phyloP scores from a whole-genome alignment of 495 filamentous ascomycete species.

The Aspergillus sparsus region DNA sequence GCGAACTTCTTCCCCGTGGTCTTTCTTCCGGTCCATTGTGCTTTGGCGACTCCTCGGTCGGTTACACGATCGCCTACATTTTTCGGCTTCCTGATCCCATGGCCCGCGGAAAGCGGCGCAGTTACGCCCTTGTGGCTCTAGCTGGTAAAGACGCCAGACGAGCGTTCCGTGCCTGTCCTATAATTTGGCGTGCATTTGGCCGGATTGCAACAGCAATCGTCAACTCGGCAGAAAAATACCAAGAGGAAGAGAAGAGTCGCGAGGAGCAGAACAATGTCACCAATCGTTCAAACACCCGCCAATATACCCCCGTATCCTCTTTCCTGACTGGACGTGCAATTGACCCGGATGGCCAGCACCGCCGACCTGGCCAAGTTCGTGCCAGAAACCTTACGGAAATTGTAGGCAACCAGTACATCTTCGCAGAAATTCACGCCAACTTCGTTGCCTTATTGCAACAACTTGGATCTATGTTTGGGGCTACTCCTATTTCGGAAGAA shows the following conservation, averaged over 20 bases:
- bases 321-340: constrained; percentile 63
- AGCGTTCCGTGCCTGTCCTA: constrained; percentile 72
- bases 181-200: constrained; percentile 74
- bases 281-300: constrained; percentile 29
- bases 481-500: constrained; percentile 46
- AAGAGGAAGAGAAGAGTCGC: constrained; percentile 48
- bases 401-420: constrained; percentile 82
- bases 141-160: constrained; percentile 67
- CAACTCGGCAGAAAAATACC: constrained; percentile 57
- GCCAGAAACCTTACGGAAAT: constrained; percentile 82
- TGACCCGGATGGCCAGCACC: constrained; percentile 58
- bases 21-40: constrained; percentile 76
- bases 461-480: constrained; percentile 56
- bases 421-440: constrained; percentile 78
- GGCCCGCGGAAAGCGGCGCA: constrained; percentile 80
- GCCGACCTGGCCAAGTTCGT: constrained; percentile 56
- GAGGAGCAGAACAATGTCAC: constrained; percentile 42
- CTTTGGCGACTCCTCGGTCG: constrained; percentile 78
- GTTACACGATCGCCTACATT: constrained; percentile 90
- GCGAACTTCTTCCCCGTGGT: constrained; percentile 78
- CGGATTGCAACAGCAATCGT: constrained; percentile 76
- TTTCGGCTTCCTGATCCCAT: constrained; percentile 87
- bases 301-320: constrained; percentile 60
- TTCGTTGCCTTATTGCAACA: constrained; percentile 76
- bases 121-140: constrained; percentile 87